These are phyloP conservation scores for Acephala macrosclerotiorum DNA, from an alignment of 2,329 filamentous ascomycete genomes.

Conservation along the genomic window DNA sequence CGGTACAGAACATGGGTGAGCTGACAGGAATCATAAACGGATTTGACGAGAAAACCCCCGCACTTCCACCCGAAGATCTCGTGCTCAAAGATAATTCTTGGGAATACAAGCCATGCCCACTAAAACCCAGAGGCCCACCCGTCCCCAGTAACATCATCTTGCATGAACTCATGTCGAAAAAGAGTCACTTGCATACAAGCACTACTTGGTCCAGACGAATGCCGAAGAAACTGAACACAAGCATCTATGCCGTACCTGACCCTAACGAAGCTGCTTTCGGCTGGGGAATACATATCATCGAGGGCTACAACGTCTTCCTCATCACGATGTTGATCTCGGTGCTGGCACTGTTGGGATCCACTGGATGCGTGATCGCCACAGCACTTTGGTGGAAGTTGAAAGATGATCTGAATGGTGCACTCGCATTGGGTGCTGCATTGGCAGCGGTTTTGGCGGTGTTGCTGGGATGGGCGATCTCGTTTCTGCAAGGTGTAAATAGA, in stretches of 20 bases:
- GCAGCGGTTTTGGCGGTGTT: not conserved
- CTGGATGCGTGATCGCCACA: not conserved
- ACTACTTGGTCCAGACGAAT: not conserved
- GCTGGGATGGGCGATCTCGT: not conserved
- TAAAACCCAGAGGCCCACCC: not conserved
- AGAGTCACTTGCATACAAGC: not conserved
- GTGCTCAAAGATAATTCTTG: not conserved
- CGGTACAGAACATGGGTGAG: not conserved
- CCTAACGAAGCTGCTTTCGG: not conserved
- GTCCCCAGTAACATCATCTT: not conserved
- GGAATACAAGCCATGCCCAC: not conserved
- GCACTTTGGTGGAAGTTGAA: not conserved
- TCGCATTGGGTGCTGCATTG: not conserved
- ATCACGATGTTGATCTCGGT: not conserved
- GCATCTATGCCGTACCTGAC: not conserved
- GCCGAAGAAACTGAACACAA: not conserved
- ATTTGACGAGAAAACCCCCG: not conserved
- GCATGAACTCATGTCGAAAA: not conserved
- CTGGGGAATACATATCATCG: not conserved
- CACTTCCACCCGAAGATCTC: not conserved
- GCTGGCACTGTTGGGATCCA: not conserved
- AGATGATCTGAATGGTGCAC: not conserved
- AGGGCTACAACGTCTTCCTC: not conserved
- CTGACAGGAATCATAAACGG: not conserved
- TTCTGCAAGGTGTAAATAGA: not conserved